Percentiles rank a stretch among this genome's conserved stretches.
These are phyloP conservation scores for Pyricularia sp. DNA, from an alignment of 2,329 filamentous ascomycete species.

Conservation along the genomic window DNA sequence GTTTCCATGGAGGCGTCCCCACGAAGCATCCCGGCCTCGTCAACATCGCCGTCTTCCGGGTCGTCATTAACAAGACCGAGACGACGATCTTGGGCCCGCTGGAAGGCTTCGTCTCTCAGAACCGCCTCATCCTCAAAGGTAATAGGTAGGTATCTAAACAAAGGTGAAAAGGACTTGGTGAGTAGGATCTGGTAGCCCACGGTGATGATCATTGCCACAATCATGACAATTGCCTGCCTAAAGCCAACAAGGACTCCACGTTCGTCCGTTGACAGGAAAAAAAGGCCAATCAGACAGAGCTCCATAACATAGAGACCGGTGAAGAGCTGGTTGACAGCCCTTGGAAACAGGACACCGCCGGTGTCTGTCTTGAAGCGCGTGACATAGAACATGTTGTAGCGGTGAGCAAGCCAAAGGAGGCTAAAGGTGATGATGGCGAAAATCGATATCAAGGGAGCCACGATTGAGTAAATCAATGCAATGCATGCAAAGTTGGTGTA, in stretches of 20 bases:
- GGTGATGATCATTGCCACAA: constrained; percentile 63
- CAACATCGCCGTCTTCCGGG: constrained; percentile 27
- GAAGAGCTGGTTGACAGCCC: constrained; percentile 91
- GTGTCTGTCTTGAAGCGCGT: constrained; percentile 85
- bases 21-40: constrained; percentile 21
- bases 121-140: constrained; percentile 94
- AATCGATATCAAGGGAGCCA: constrained; percentile 81
- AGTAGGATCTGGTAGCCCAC: constrained; percentile 69
- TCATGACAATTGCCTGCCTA: constrained; percentile 72
- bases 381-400: constrained; percentile 96
- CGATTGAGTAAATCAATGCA: constrained; percentile 76
- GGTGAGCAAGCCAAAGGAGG: constrained; percentile 86
- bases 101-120: constrained; percentile 81
- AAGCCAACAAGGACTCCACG: constrained; percentile 43
- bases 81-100: constrained; percentile 63
- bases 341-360: constrained; percentile 82
- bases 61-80: constrained; percentile 51
- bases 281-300: constrained; percentile 77
- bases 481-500: constrained; percentile 97
- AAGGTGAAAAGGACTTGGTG: constrained; percentile 73
- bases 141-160: constrained; percentile 84
- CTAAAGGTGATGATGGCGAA: constrained; percentile 91
- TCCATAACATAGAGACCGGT: constrained; percentile 95
- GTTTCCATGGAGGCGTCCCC: constrained; percentile 11
- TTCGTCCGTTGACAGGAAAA: constrained; percentile 64